Percentiles rank a stretch among this genome's conserved stretches.
These are phyloP conservation scores for Hygrophila difformis DNA, from an alignment of 257 asterid genomes.

Conservation along the genomic window DNA sequence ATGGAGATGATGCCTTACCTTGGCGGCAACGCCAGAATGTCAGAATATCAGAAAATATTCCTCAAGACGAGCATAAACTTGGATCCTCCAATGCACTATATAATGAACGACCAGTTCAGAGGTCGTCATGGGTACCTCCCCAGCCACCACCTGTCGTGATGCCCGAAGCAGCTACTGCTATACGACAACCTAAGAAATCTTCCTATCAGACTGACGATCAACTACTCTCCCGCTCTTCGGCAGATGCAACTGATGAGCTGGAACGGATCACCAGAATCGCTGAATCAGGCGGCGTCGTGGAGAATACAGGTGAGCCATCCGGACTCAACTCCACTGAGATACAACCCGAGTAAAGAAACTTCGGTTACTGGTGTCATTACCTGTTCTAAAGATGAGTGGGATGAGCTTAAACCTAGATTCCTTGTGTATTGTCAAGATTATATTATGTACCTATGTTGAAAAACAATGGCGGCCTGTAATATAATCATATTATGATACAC, in stretches of 20 bases:
- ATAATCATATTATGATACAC: no score
- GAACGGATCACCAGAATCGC: conserved; percentile 62
- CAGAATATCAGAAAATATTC: conserved; percentile 59
- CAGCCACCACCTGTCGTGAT: conserved; percentile 90
- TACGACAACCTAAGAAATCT: conserved; percentile 82
- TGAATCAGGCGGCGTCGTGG: conserved; percentile 57
- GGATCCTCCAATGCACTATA: conserved; percentile 23
- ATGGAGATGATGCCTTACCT: conserved; percentile 37
- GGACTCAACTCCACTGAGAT: conserved; percentile 32
- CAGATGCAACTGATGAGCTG: conserved; percentile 50
- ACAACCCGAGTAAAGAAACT: conserved; percentile 10
- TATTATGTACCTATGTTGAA: no score
- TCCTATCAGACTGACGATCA: conserved; percentile 47
- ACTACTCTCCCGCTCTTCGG: conserved; percentile 36
- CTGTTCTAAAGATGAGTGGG: no score
- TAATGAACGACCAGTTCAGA: conserved; percentile 39
- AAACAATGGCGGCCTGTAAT: no score
- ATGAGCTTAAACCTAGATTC: no score
- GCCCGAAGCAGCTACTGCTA: conserved; percentile 94
- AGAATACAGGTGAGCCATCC: conserved; percentile 32
- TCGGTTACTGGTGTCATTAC: no score
- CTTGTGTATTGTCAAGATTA: no score
- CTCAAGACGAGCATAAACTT: conserved; percentile 30
- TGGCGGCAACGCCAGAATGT: conserved; percentile 59
- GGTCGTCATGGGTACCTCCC: conserved; percentile 92